Conservation (phyloP, 345 rosid genomes). For the Populus alba region DNA sequence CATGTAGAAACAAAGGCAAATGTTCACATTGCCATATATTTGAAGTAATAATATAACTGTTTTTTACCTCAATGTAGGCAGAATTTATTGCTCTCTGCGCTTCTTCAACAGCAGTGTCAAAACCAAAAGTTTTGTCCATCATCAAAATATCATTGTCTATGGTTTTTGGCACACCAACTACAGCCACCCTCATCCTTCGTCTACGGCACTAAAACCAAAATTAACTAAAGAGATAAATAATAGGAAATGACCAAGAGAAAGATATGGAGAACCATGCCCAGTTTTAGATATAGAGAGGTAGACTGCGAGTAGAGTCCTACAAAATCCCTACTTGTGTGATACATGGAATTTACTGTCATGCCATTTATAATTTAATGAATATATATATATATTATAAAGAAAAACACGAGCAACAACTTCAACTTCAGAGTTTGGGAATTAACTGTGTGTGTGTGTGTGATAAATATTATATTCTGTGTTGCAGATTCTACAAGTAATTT, state of each 20-base stretch:
- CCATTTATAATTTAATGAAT: no score
- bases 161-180: conserved; percentile 98
- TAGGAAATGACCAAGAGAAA: not conserved
- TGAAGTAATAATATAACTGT: not conserved
- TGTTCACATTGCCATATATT: no score
- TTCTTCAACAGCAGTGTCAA: conserved; percentile 98
- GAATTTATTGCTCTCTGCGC: conserved; percentile 98
- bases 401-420: not conserved
- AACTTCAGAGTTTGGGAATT: not conserved
- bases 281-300: not conserved
- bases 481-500: not conserved
- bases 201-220: conserved; percentile 60
- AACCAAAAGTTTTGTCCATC: conserved; percentile 98
- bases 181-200: conserved; percentile 70
- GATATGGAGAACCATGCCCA: not conserved
- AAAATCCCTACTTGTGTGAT: not conserved
- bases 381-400: no score
- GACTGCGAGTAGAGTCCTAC: not conserved
- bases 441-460: not conserved
- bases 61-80: conserved; percentile 87
- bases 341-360: not conserved
- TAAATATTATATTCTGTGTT: not conserved
- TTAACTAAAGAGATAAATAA: not conserved
- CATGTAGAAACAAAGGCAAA: conserved; percentile 1
- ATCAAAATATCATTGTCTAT: conserved; percentile 92